Base-by-base conservation (phyloP, 768 basidiomycete genomes). In the Boletus patriciae region DNA sequence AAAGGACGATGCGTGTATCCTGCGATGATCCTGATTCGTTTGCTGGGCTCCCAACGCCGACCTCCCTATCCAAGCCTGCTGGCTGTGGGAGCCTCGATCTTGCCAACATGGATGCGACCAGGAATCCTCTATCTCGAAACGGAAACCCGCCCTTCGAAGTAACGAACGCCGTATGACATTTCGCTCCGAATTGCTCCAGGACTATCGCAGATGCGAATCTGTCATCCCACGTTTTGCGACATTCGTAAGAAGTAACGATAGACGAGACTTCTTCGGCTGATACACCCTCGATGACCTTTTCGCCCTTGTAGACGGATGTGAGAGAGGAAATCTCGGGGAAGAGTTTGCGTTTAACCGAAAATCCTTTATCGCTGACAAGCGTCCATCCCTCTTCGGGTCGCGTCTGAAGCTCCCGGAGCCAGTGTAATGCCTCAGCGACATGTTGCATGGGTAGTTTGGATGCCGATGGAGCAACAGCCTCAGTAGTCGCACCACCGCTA, bases 211-310 rank as follows among this genome's bases (percentile, higher is more conserved):
- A 83, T 56, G 88, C 90, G 63, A 92, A 88, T 21, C 88, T 79
- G 51, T 94, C 88, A 66, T 97, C 94, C 94, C 94, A 97, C 27
- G 81, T 80, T 69, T 84, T 86, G 58, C 92, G 81, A 55, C 86
- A 88, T 48, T 85, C 82, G 40, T 82, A 80, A 58, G 86, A 87
- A 9, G 79, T 79, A 18, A 97, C 78, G 21, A 90, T 80, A 1
- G 86, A 79, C 0, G 84, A 86, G 36, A 98, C 78, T 69, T 99
- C 96, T 66, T 97, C 95, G 1, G 94, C 94, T 1, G 93, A 90
- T 12, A 95, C 83, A 4, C 94, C 94, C 68, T 98, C 91, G 48
- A 98, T 87, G 58, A 98, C 92, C 73, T 92, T 91, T 67, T 88
- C 86, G 0, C 91, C 94, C 62, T 86, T 88, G 70, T 93, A 88